Evolutionary conservation across 78 protist genomes (phyloP).

Genomic region (Monocercomonoides exilis): DNA sequence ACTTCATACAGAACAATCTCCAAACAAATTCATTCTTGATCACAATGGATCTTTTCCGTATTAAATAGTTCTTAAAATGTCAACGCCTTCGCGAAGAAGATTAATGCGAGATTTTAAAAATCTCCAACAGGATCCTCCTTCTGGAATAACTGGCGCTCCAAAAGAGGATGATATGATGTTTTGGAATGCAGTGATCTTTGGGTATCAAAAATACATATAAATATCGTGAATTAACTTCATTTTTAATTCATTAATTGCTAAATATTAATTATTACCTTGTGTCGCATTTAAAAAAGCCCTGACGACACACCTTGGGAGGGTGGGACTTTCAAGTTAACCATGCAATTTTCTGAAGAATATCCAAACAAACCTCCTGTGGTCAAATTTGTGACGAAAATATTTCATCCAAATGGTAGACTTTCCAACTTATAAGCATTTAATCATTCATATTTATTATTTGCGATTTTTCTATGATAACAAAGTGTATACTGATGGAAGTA

Average conservation of each 20-base stretch:
- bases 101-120: constrained; percentile 86
- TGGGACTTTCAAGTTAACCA: constrained; percentile 83
- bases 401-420: constrained; percentile 77
- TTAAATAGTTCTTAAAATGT: too few species aligned
- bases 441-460: background rate
- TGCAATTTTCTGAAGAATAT: constrained; percentile 92
- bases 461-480: constrained; percentile 6
- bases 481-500: constrained; percentile 89
- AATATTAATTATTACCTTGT: background rate
- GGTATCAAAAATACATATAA: constrained; percentile 40
- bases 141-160: constrained; percentile 86
- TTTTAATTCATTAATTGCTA: background rate
- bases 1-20: too few species aligned
- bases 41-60: too few species aligned
- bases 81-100: constrained; percentile 74
- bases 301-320: constrained; percentile 98
- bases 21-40: too few species aligned
- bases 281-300: constrained; percentile 43
- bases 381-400: constrained; percentile 83
- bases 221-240: background rate
- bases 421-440: background rate
- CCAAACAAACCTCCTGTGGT: constrained; percentile 97
- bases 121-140: constrained; percentile 75
- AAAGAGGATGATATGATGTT: constrained; percentile 73
- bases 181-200: constrained; percentile 98